Evolutionary conservation across 2,329 filamentous ascomycete species (phyloP), one percentile per base, ranked within the genome.

Genomic region (Arachnopeziza araneosa): DNA sequence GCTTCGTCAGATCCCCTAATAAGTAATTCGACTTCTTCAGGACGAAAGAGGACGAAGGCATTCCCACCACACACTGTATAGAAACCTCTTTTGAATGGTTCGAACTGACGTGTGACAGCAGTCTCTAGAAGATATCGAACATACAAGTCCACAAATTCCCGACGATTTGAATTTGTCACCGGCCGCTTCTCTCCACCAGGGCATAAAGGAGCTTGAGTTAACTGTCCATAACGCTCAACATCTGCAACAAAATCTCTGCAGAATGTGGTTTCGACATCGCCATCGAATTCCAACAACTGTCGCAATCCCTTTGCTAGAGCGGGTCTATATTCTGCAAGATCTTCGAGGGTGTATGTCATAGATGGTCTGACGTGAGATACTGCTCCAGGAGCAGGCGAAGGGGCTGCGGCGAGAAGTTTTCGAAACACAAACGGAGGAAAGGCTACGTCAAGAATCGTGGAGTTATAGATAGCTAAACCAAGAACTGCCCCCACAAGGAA

Each of bases 31-130:
- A 97, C 96, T 73, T 97, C 93, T 72, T 96, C 92, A 0, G 93
- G 89, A 19, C 90, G 84, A 74, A 96, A 96, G 1, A 97, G 81
- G 0, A 88, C 91, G 44, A 96, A 79, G 0, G 93, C 92, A 71
- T 95, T 96, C 44, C 92, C 91, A 44, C 89, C 90, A 71, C 91
- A 96, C 26, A 96, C 91, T 0, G 90, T 96, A 73, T 91, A 97
- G 75, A 97, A 97, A 0, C 93, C 93, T 58, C 92, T 85, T 72
- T 95, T 95, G 79, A 97, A 97, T 0, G 93, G 92, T 71, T 96
- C 91, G 65, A 96, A 97, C 70, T 96, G 92, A 50, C 90, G 83
- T 49, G 83, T 78, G 1, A 96, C 89, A 0, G 90, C 83, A 7
- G 81, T 86, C 68, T 96, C 91, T 12, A 97, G 83, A 10, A 93